Conservation (phyloP, 2,329 filamentous ascomycete genomes). For the Penicillium olsonii region DNA sequence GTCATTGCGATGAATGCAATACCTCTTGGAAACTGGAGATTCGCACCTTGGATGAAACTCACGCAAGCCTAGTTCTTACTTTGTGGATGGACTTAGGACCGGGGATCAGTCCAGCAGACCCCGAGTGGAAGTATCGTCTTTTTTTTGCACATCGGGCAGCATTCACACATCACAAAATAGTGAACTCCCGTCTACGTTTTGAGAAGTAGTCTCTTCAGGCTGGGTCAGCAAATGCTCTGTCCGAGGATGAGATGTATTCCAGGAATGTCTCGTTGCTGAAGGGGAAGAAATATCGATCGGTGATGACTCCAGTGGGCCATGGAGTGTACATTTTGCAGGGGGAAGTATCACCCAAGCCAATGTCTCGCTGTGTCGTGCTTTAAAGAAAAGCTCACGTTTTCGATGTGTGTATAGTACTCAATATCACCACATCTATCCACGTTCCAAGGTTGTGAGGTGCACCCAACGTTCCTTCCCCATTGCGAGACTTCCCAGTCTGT, state of each 20-base stretch:
- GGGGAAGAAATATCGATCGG: not conserved
- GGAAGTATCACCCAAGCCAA: too few relatives aligned
- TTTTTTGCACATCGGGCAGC: not conserved
- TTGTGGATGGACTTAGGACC: conserved; percentile 14
- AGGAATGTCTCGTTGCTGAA: not conserved
- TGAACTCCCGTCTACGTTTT: not conserved
- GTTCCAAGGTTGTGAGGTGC: too few relatives aligned
- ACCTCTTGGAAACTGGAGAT: conserved; percentile 9
- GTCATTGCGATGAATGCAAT: conserved; percentile 7
- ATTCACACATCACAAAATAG: not conserved
- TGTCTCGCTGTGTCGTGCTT: too few relatives aligned
- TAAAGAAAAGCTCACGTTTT: too few relatives aligned
- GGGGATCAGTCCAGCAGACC: not conserved
- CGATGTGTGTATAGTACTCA: too few relatives aligned
- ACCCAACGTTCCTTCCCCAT: not conserved
- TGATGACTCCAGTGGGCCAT: not conserved
- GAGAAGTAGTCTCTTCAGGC: conserved; percentile 1
- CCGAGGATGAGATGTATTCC: not conserved
- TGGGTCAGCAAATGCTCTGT: not conserved
- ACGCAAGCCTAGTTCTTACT: conserved; percentile 8
- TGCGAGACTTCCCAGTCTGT: not conserved
- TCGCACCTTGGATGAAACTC: conserved; percentile 5
- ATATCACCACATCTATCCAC: too few relatives aligned
- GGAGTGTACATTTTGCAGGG: conserved; percentile 2
- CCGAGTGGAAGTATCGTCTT: not conserved